phyloP scores from a whole-genome alignment of 805 yeast species.

The Saturnispora serradocipensis region DNA sequence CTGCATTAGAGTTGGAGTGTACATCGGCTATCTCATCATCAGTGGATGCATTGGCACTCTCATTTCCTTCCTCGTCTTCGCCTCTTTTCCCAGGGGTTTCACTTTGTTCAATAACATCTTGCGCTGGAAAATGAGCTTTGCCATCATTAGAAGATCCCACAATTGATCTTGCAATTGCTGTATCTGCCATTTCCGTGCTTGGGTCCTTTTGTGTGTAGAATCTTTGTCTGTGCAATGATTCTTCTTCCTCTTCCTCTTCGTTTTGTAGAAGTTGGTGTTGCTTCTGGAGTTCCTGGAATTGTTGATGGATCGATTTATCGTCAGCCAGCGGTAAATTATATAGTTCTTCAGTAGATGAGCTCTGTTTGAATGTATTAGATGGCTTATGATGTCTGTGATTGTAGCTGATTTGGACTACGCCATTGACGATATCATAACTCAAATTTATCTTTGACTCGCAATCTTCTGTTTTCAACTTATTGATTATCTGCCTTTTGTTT shows the following conservation, averaged over 20 bases:
- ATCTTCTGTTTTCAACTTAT: conserved; percentile 33
- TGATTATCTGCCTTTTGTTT: conserved; percentile 29
- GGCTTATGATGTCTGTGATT: conserved; percentile 35
- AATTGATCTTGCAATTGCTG: conserved; percentile 10
- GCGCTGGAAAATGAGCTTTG: neutral
- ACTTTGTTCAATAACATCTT: neutral
- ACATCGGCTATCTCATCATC: neutral
- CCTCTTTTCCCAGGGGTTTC: neutral
- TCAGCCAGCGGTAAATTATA: conserved; percentile 2
- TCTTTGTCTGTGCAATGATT: neutral
- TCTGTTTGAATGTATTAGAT: neutral
- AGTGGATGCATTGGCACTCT: neutral
- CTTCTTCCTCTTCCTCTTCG: conserved; percentile 5
- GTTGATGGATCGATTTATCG: conserved; percentile 7
- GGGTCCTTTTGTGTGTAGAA: neutral
- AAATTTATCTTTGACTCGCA: conserved; percentile 34
- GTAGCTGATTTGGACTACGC: conserved; percentile 29
- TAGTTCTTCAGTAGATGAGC: neutral
- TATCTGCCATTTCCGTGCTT: conserved; percentile 5
- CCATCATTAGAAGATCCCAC: conserved; percentile 5
- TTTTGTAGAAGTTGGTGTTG: conserved; percentile 8
- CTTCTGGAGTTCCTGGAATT: conserved; percentile 6
- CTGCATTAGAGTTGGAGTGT: neutral
- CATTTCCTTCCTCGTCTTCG: neutral
- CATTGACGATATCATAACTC: conserved; percentile 31